Evolutionary conservation across 371 early-diverging fungal species (phyloP), one percentile per base, ranked within the genome.

Genomic region (Mortierella sp.): DNA sequence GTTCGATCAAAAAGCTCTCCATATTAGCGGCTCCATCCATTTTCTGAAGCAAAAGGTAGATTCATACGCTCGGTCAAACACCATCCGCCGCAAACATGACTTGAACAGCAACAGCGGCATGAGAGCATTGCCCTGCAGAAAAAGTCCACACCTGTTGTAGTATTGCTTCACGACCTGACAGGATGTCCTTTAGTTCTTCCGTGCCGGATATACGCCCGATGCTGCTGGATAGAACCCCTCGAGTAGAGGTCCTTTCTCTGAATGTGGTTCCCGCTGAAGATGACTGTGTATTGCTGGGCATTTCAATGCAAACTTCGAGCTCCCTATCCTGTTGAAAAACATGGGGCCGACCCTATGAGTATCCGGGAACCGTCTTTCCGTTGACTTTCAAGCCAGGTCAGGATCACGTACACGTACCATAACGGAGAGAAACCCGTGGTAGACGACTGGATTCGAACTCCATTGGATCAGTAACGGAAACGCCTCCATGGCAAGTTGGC

Each of bases 381-480:
- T n/a, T n/a, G n/a, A n/a, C n/a, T n/a, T 0, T 18, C 8, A 9
- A 47, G 48, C 48, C 7, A 23, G 7, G 21, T 3, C 21, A 24
- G n/a, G 14, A 26, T 1, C 21, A 18, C 10, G 5, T 12, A 9
- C 18, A 18, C 45, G 42, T 47, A 76, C 78, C 71, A 76, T 65
- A 26, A 76, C 55, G 1, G 78, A 56, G n/a, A 76, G 48, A 30
- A 76, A 76, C 7, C 78, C 78, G 34, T 76, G 67, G 54, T 76
- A 76, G 54, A 61, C 42, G 16, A 42, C 54, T 9, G 70, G 78
- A 23, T 53, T 51, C 18, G 48, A 34, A 21, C 65, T 68, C 74
- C 69, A 74, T 58, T 68, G 69, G 18, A 60, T 50, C 58, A 74
- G 52, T 45, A 74, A 57, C 50, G 74, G 74, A 64, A 74, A 74